Conservation (phyloP, 306 rosid species). For the Amphicarpaea edgeworthii region DNA sequence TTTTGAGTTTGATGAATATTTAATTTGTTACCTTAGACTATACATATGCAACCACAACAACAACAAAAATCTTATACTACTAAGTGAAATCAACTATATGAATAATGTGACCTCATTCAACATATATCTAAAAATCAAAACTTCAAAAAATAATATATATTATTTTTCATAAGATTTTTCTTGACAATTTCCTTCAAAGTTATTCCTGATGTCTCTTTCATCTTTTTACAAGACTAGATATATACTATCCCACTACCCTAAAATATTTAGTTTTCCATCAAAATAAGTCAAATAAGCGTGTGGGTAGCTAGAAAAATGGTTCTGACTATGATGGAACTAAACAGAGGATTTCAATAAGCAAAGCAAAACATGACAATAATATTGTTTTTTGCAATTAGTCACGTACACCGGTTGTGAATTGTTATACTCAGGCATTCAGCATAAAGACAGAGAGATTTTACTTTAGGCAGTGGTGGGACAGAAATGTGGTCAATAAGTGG, state of each 20-base stretch:
- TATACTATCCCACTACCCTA: background rate
- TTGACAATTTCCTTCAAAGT: too few species aligned
- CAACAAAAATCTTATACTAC: background rate
- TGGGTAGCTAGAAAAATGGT: background rate
- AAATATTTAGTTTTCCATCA: background rate
- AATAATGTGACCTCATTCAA: too few species aligned
- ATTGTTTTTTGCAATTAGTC: background rate
- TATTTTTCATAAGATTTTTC: background rate
- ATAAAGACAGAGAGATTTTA: background rate
- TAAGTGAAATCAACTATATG: too few species aligned
- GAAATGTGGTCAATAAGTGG: constrained; percentile 2
- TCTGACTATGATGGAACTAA: background rate
- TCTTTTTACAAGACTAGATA: too few species aligned
- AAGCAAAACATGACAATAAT: background rate
- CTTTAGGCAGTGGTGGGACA: constrained; percentile 32
- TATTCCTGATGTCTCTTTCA: background rate
- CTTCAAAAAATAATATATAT: background rate
- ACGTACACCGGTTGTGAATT: background rate
- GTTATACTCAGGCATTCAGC: too few species aligned
- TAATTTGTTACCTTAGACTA: background rate
- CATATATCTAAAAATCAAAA: background rate
- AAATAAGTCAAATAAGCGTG: background rate
- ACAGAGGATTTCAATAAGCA: background rate
- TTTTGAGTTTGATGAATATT: background rate
- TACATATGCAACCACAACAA: background rate